Evolutionary conservation across 805 yeast species (phyloP), one percentile per base, ranked within the genome.

Genomic region (Maudiozyma serrabonitensis): DNA sequence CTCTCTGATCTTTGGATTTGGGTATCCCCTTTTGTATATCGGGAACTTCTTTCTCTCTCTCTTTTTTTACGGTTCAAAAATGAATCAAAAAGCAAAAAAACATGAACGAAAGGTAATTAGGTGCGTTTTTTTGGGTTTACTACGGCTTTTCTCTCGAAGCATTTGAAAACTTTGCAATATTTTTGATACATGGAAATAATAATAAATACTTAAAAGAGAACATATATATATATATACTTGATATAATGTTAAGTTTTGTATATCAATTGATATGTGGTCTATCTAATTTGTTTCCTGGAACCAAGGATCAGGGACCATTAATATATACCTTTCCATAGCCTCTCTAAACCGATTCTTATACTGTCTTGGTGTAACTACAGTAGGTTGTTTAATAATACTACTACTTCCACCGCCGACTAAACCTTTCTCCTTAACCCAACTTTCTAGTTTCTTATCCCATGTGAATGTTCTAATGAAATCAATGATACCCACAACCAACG

Each of bases 381-480:
- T 93, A 0, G 99, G 99, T 55, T 87, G 95, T 58, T 87, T 91
- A 1, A 88, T 87, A 31, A 47, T 46, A 16, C 46, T 45, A 46
- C 84, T 84, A 8, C 58, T 56, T 4, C 54, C 57, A 6, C 88
- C 89, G 5, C 89, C 89, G 41, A 91, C 95, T 37, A 93, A 72
- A 1, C 91, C 90, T 59, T 87, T 85, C 50, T 95, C 99, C 64
- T 93, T 93, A 37, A 93, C 99, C 99, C 99, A 93, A 64, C 95
- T 89, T 64, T 93, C 99, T 26, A 93, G 79, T 67, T 90, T 93
- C 67, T 93, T 93, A 61, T 93, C 99, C 99, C 99, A 93, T 0
- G 99, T 93, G 60, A 91, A 93, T 0, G 99, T 89, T 51, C 99
- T 70, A 42, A 93, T 81, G 73, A 95, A 93, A 66, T 93, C 85